Base-by-base conservation (phyloP, 2,329 filamentous ascomycete species). In the Fusarium longipes region DNA sequence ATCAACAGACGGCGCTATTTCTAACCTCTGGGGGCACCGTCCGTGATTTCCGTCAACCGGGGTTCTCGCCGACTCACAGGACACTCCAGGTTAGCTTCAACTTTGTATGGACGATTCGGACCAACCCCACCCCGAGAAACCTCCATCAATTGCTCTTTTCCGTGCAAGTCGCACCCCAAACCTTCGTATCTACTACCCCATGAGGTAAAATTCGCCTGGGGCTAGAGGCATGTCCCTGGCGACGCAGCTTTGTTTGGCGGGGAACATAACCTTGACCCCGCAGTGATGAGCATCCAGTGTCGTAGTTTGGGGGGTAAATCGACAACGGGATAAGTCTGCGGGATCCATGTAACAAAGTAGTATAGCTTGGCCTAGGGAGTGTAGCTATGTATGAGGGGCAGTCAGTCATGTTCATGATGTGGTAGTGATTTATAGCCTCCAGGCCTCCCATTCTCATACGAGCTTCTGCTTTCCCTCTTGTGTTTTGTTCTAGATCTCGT, bases 71-170 rank as follows among this genome's bases (percentile, higher is more conserved):
- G 70, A 69, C 50, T 29, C 36, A 54, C 22, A 39, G 24, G 30
- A 39, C 44, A 36, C 43, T 20, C 32, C 40, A 38, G 29, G 42
- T 35, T 52, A 66, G 53, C 33, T 29, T 68, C 55, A 36, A 44
- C 54, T 65, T 38, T 43, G 45, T 36, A 40, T 36, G 43, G 58
- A 36, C 43, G 48, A 18, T 42, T 72, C 70, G 67, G 70, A 67
- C 57, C 70, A 72, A 72, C 70, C 70, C 70, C 70, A 72, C 70
- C 63, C 70, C 70, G 70, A 72, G 62, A 66, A 69, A 63, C 58
- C 55, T 56, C 65, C 61, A 68, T 63, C 20, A n/a, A 48, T 50
- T 44, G 14, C 27, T 48, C 45, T 56, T 66, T 30, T 48, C 25
- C 40, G 48, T 67, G 15, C 8, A 56, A 57, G 35, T 22, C 47